These are phyloP conservation scores for Pisolithus orientalis DNA, from an alignment of 768 basidiomycete genomes.

Conservation along the genomic window DNA sequence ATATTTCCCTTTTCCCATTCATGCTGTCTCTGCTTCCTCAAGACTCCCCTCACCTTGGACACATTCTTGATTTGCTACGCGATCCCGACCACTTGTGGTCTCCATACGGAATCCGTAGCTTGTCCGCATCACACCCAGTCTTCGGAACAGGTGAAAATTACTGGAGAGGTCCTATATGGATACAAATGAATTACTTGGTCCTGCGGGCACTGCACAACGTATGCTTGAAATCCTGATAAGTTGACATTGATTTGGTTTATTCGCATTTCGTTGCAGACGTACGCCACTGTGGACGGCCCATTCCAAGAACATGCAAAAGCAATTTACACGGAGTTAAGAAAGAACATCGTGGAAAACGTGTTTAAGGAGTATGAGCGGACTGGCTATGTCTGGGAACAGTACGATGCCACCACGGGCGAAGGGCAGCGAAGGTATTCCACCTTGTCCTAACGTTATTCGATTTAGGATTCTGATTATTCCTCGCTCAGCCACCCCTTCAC, in stretches of 20 bases:
- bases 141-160: constrained; percentile 95
- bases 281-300: constrained; percentile 75
- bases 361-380: constrained; percentile 87
- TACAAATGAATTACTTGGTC: constrained; percentile 95
- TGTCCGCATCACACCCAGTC: constrained; percentile 82
- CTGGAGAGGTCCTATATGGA: constrained; percentile 96
- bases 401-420: constrained; percentile 77
- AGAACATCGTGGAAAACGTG: constrained; percentile 82
- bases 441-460: too few species aligned
- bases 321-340: constrained; percentile 76
- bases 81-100: constrained; percentile 91
- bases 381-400: constrained; percentile 97
- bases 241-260: neutral
- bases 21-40: constrained; percentile 74
- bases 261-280: constrained; percentile 44
- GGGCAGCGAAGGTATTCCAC: constrained; percentile 72
- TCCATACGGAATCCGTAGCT: constrained; percentile 78
- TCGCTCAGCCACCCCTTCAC: constrained; percentile 84
- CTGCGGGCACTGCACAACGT: constrained; percentile 77
- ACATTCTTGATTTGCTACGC: constrained; percentile 73
- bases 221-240: constrained; percentile 4
- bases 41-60: constrained; percentile 70
- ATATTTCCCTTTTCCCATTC: constrained; percentile 92
- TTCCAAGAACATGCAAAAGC: constrained; percentile 65
- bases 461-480: constrained; percentile 1